Base-by-base conservation (phyloP, 306 rosid species). In the Gastrolobium bilobum region DNA sequence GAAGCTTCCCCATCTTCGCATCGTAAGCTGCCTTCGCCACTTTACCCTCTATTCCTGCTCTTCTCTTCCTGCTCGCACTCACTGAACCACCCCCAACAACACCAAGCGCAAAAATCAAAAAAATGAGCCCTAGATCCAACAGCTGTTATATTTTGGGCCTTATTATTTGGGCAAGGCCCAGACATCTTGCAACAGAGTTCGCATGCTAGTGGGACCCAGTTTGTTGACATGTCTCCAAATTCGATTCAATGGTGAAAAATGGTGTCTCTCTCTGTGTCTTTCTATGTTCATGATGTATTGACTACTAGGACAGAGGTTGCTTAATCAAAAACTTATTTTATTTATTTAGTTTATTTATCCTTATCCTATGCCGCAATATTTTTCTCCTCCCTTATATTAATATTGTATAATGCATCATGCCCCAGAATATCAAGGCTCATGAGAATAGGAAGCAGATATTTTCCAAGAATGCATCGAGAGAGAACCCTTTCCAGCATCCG, bases 391-490 rank as follows among this genome's bases (percentile, higher is more conserved):
- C 20, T 6, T 34, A 34, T 7, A 30, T 75, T 70, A 15, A 78
- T 70, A 7, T 70, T 69, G 60, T 47, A 15, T 52, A 38, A 46
- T 46, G 51, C 10, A 58, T 68, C 78, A 34, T 74, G 9, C 68
- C 65, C 42, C 88, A 94, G 96, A 86, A 94, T 76, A 92, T 94
- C 63, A 94, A 94, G 90, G 96, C 97, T 75, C 92, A 94, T 59
- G 99, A 94, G 89, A 94, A 82, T 82, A 85, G 97, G 87, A 94
- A 75, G 84, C 97, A 92, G 79, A 88, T 92, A 76, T 94, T 92
- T 82, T 92, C 97, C 56, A 87, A 90, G 82, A 90, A 84, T 82
- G 84, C 80, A 7, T 66, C 89, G 5, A 88, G 93, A 83, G 94
- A 90, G 71, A 88, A 83, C 75, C 92, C 95, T 79, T 94, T 92